Evolutionary conservation across 2,329 filamentous ascomycete species (phyloP).

Genomic region (Elsinoe fawcettii): DNA sequence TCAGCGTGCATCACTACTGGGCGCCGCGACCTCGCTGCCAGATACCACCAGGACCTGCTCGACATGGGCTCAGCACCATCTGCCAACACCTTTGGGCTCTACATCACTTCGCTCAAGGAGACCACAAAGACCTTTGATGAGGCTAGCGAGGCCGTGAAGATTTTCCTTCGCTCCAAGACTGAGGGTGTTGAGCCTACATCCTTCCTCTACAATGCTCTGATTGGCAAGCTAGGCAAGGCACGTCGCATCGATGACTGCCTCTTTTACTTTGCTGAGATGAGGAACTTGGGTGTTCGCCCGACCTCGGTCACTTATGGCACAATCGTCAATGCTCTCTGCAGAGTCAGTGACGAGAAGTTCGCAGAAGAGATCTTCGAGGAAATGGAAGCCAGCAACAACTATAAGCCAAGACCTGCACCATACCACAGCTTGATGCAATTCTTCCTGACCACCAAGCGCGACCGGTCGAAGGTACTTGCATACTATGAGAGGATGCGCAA

Average conservation of each 20-base stretch:
- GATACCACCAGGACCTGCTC: constrained; percentile 85
- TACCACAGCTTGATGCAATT: constrained; percentile 99
- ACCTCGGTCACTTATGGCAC: constrained; percentile 98
- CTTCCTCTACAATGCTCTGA: constrained; percentile 96
- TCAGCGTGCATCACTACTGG: constrained; percentile 80
- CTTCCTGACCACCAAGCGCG: constrained; percentile 94
- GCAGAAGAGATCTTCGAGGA: constrained; percentile 97
- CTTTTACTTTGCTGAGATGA: constrained; percentile 98
- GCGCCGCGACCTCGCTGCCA: constrained; percentile 69
- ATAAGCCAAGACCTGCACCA: constrained; percentile 92
- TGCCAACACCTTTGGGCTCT: constrained; percentile 94
- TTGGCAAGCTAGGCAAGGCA: constrained; percentile 96
- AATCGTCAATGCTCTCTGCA: constrained; percentile 93
- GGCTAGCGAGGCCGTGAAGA: constrained; percentile 91
- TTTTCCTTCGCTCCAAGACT: constrained; percentile 86
- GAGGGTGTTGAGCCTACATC: constrained; percentile 95
- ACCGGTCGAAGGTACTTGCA: constrained; percentile 83
- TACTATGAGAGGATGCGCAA: constrained; percentile 94
- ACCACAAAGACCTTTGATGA: constrained; percentile 97
- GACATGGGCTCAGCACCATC: constrained; percentile 87
- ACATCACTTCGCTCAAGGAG: constrained; percentile 98
- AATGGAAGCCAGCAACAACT: constrained; percentile 98
- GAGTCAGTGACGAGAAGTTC: constrained; percentile 95
- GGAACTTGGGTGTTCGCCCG: constrained; percentile 80
- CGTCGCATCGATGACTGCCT: constrained; percentile 96